Conservation (phyloP, 495 filamentous ascomycete genomes). For the Ascobolus immersus region DNA sequence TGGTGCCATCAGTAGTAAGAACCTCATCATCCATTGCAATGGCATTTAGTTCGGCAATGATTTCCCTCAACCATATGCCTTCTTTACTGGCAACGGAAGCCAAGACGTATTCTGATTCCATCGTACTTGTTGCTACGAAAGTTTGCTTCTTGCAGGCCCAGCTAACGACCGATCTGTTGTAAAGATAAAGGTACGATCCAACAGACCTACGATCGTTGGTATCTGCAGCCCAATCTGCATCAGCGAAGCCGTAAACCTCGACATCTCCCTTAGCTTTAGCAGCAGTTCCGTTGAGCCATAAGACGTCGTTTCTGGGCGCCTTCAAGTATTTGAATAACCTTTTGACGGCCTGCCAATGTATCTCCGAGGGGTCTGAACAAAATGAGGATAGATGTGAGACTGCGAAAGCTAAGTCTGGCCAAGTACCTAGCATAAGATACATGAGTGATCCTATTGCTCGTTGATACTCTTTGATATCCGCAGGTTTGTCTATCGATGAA, state of each 20-base stretch:
- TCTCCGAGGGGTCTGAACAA: not conserved
- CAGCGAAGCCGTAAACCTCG: constrained; percentile 1
- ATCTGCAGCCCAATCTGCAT: constrained; percentile 1
- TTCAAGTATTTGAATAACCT: constrained; percentile 3
- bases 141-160: constrained; percentile 3
- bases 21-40: too few relatives aligned
- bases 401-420: constrained; percentile 7
- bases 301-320: not conserved
- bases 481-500: not conserved
- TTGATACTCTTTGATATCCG: constrained; percentile 2
- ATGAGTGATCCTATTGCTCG: constrained; percentile 4
- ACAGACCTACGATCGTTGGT: not conserved
- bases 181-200: constrained; percentile 2
- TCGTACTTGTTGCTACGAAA: constrained; percentile 1
- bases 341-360: not conserved
- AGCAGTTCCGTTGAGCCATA: too few relatives aligned
- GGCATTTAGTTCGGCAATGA: too few relatives aligned
- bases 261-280: not conserved
- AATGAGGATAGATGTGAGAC: constrained; percentile 5
- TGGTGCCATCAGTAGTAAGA: too few relatives aligned
- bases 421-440: constrained; percentile 6
- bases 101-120: constrained; percentile 4
- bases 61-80: too few relatives aligned
- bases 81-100: too few relatives aligned
- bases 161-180: not conserved